Evolutionary conservation across 2,329 filamentous ascomycete species (phyloP).

Genomic region (Colletotrichum tofieldiae): DNA sequence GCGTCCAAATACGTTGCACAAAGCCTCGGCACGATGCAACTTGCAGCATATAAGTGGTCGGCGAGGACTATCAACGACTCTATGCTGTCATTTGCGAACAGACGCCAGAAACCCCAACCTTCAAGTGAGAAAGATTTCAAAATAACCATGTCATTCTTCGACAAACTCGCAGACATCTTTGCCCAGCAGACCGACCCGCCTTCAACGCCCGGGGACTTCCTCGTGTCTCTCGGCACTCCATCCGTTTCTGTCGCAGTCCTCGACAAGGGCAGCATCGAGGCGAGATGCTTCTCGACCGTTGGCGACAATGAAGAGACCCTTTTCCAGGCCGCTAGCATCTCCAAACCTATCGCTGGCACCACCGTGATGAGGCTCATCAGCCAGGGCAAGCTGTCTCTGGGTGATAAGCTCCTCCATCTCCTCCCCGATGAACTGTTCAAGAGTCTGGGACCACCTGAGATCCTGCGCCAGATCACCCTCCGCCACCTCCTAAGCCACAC

Average conservation of each 20-base stretch:
- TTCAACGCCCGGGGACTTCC: neutral
- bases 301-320: slow-evolving; percentile 14
- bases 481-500: slow-evolving; percentile 27
- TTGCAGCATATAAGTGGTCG: no score
- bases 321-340: slow-evolving; percentile 36
- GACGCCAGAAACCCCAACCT: neutral
- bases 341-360: slow-evolving; percentile 26
- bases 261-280: slow-evolving; percentile 18
- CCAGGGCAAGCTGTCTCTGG: slow-evolving; percentile 16
- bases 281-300: slow-evolving; percentile 28
- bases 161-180: slow-evolving; percentile 19
- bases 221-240: slow-evolving; percentile 13
- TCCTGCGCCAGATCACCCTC: slow-evolving; percentile 14
- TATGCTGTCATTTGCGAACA: neutral
- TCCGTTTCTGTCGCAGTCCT: slow-evolving; percentile 32
- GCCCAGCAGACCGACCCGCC: slow-evolving; percentile 4
- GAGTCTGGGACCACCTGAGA: neutral
- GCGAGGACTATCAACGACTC: neutral
- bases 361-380: slow-evolving; percentile 27
- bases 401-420: slow-evolving; percentile 19
- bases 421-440: slow-evolving; percentile 23
- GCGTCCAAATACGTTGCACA: neutral
- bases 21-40: no score
- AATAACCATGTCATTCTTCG: slow-evolving; percentile 16
- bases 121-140: neutral